phyloP scores from a whole-genome alignment of 2,329 filamentous ascomycete genomes.

The Verticillium nubilum region DNA sequence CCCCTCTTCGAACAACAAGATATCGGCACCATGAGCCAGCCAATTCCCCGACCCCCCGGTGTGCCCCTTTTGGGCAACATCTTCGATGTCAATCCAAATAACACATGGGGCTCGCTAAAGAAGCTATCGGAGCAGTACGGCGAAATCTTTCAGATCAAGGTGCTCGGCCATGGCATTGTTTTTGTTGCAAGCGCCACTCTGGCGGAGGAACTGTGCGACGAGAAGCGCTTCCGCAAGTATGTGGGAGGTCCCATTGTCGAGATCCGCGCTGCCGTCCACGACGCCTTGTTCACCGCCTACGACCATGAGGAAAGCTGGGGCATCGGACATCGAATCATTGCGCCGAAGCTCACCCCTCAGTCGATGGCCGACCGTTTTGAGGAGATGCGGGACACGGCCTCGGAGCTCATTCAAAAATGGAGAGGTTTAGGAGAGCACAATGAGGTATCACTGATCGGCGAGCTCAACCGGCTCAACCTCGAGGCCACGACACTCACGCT shows the following conservation, averaged over 20 bases:
- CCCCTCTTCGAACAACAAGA: not conserved
- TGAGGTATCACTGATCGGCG: slow-evolving; percentile 37
- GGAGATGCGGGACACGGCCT: slow-evolving; percentile 43
- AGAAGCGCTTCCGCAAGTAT: slow-evolving; percentile 48
- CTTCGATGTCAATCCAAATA: slow-evolving; percentile 25
- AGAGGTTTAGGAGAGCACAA: slow-evolving; percentile 26
- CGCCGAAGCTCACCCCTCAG: slow-evolving; percentile 32
- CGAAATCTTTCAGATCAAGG: slow-evolving; percentile 32
- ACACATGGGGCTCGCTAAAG: slow-evolving; percentile 30
- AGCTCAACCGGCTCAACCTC: slow-evolving; percentile 49
- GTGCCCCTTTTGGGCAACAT: slow-evolving; percentile 31
- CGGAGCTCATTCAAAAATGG: slow-evolving; percentile 48
- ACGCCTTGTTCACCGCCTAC: slow-evolving; percentile 47
- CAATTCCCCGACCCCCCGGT: slow-evolving; percentile 28
- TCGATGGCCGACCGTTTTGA: slow-evolving; percentile 29
- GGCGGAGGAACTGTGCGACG: slow-evolving; percentile 41
- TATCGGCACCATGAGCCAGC: slow-evolving; percentile 21
- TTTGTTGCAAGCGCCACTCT: slow-evolving; percentile 35
- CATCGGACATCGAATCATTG: slow-evolving; percentile 46
- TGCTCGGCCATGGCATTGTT: slow-evolving; percentile 27
- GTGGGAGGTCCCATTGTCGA: slow-evolving; percentile 48
- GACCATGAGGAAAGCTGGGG: slow-evolving; percentile 43
- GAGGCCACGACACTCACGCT: slow-evolving; percentile 44
- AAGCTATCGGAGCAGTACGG: slow-evolving; percentile 27
- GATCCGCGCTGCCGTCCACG: slow-evolving; percentile 44